A percentile compares a stretch with the other conserved stretches of the same genome.
Conservation (phyloP, 768 basidiomycete genomes). For the Hygrophorus pudorinus region DNA sequence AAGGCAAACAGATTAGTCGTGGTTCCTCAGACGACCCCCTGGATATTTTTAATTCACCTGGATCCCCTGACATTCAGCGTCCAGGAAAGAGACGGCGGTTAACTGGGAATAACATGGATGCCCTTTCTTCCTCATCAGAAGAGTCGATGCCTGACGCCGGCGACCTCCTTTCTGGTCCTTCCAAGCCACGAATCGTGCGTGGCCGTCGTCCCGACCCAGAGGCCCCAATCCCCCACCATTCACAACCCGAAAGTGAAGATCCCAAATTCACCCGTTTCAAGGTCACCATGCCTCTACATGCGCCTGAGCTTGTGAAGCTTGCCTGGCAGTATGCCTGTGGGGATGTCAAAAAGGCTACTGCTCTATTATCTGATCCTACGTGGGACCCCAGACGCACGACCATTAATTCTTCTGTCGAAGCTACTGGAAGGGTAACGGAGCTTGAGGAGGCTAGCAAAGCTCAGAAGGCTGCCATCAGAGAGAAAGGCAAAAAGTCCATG, state of each 20-base stretch:
- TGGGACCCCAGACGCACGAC: slow-evolving; percentile 34
- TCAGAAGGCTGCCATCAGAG: slow-evolving; percentile 51
- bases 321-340: slow-evolving; percentile 59
- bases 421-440: slow-evolving; percentile 56
- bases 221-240: slow-evolving; percentile 14
- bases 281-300: slow-evolving; percentile 47
- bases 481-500: slow-evolving; percentile 74
- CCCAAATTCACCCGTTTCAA: slow-evolving; percentile 47
- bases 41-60: slow-evolving; percentile 35
- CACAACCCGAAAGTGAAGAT: slow-evolving; percentile 17
- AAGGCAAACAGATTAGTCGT: slow-evolving; percentile 59
- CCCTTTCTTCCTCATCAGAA: slow-evolving; percentile 54
- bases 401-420: slow-evolving; percentile 21
- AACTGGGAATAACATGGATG: slow-evolving; percentile 25
- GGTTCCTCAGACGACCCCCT: slow-evolving; percentile 31
- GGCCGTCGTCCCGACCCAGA: slow-evolving; percentile 26
- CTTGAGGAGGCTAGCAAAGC: slow-evolving; percentile 67
- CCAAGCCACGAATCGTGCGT: slow-evolving; percentile 46
- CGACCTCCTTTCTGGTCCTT: slow-evolving; percentile 30
- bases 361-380: slow-evolving; percentile 42
- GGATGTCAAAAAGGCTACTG: slow-evolving; percentile 51
- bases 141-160: slow-evolving; percentile 50
- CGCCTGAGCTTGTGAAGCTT: slow-evolving; percentile 37
- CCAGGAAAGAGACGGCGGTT: slow-evolving; percentile 40
- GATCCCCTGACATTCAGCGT: slow-evolving; percentile 51